Percentiles rank a stretch among this genome's conserved stretches.
Evolutionary conservation across 305 asterid genomes (phyloP).

Genomic region (Rubia tinctorum): DNA sequence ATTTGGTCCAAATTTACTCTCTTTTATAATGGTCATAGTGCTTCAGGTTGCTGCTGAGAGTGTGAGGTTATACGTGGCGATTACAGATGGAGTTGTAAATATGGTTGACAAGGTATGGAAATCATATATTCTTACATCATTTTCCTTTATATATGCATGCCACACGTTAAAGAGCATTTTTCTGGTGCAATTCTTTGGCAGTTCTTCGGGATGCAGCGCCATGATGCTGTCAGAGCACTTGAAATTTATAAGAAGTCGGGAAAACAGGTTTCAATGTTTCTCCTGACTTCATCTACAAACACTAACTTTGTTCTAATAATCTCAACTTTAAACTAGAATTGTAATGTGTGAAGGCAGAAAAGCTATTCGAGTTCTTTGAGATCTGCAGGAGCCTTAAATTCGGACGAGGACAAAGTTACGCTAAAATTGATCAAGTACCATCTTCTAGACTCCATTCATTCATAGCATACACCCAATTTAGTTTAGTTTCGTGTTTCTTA

Average conservation of each 20-base stretch:
- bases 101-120: slow-evolving; percentile 72
- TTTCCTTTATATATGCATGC: background rate
- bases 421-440: no score
- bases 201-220: slow-evolving; percentile 78
- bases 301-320: background rate
- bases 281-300: slow-evolving; percentile 6
- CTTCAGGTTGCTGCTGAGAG: slow-evolving; percentile 82
- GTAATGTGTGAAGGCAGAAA: slow-evolving; percentile 51
- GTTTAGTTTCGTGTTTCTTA: no score
- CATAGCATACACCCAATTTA: no score
- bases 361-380: slow-evolving; percentile 69
- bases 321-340: slow-evolving; percentile 2
- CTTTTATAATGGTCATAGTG: slow-evolving; percentile 22
- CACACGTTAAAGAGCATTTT: background rate
- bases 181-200: slow-evolving; percentile 26
- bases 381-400: slow-evolving; percentile 70
- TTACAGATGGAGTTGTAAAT: slow-evolving; percentile 74
- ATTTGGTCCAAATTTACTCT: slow-evolving; percentile 16
- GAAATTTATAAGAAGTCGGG: slow-evolving; percentile 66
- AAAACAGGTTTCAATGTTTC: slow-evolving; percentile 48
- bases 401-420: slow-evolving; percentile 28
- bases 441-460: no score
- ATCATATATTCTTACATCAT: background rate
- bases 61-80: slow-evolving; percentile 68
- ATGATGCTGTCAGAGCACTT: slow-evolving; percentile 71